Conservation (phyloP, 176 grass and related monocot genomes). For the Avena insularis region DNA sequence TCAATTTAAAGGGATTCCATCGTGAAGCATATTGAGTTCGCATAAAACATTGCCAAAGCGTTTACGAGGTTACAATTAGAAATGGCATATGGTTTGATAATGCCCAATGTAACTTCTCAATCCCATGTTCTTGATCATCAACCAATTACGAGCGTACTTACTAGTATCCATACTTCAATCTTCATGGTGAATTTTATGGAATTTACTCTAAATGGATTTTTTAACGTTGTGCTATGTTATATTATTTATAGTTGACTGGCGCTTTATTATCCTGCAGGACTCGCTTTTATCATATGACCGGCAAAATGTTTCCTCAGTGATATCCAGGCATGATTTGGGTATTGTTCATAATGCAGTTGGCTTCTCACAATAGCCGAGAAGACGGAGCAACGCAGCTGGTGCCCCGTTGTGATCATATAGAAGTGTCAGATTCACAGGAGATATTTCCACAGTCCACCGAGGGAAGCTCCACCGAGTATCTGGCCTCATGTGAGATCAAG, state of each 20-base stretch:
- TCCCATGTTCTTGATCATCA: not conserved
- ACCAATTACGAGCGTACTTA: not conserved
- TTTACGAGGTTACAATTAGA: too few relatives aligned
- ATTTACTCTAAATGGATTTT: not conserved
- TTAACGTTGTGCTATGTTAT: not conserved
- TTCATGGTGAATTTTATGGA: constrained; percentile 22
- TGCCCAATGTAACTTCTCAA: not conserved
- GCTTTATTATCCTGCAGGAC: constrained; percentile 46
- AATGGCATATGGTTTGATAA: not conserved
- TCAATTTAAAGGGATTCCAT: not conserved
- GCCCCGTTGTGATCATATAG: constrained; percentile 24
- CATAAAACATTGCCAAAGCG: not conserved
- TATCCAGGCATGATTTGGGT: constrained; percentile 63
- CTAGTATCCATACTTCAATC: not conserved
- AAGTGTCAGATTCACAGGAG: constrained; percentile 46
- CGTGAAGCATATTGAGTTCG: not conserved
- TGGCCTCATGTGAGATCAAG: constrained; percentile 68
- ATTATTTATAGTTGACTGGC: not conserved
- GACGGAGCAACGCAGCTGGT: constrained; percentile 46
- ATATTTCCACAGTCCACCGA: constrained; percentile 33
- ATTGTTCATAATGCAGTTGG: constrained; percentile 71
- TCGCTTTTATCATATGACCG: constrained; percentile 37
- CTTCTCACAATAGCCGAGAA: constrained; percentile 53
- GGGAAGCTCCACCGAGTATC: constrained; percentile 38
- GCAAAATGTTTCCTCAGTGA: constrained; percentile 39